Evolutionary conservation across 2,329 filamentous ascomycete species (phyloP).

Genomic region (Pyrenochaeta sp.): DNA sequence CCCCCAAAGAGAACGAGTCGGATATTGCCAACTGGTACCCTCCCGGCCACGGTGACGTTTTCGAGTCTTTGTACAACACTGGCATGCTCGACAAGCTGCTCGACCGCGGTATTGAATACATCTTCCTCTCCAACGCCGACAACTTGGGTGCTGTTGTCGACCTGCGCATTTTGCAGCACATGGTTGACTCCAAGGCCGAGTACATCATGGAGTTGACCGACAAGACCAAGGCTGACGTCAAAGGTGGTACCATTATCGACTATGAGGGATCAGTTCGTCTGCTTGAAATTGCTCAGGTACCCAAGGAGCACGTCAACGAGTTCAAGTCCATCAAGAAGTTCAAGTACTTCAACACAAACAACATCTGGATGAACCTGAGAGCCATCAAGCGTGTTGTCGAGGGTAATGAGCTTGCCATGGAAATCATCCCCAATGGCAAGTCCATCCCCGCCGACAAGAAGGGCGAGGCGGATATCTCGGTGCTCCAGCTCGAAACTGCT

Average conservation of each 20-base stretch:
- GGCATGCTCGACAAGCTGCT: conserved; percentile 97
- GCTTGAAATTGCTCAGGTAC: conserved; percentile 97
- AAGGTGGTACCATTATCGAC: conserved; percentile 99
- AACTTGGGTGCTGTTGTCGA: conserved; percentile 98
- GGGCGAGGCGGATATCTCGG: conserved; percentile 97
- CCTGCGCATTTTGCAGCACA: conserved; percentile 97
- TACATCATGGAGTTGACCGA: conserved; percentile 99
- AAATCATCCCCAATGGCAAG: conserved; percentile 99
- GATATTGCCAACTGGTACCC: conserved; percentile 98
- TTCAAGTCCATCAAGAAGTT: conserved; percentile 99
- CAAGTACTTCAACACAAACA: conserved; percentile 99
- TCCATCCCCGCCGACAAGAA: conserved; percentile 99
- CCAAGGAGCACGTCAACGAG: conserved; percentile 99
- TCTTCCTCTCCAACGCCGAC: conserved; percentile 99
- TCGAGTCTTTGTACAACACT: conserved; percentile 99
- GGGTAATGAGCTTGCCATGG: conserved; percentile 98
- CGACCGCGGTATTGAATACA: conserved; percentile 92
- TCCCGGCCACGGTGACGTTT: conserved; percentile 98
- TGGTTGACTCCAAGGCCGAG: conserved; percentile 95
- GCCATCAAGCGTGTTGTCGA: conserved; percentile 99
- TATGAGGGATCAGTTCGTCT: conserved; percentile 97
- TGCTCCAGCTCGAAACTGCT: conserved; percentile 97
- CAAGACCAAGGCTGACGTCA: conserved; percentile 99
- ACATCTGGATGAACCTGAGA: conserved; percentile 99
- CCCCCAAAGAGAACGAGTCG: conserved; percentile 87